Base-by-base conservation (phyloP, 2,329 filamentous ascomycete genomes). In the Pseudohalonectria lignicola region DNA sequence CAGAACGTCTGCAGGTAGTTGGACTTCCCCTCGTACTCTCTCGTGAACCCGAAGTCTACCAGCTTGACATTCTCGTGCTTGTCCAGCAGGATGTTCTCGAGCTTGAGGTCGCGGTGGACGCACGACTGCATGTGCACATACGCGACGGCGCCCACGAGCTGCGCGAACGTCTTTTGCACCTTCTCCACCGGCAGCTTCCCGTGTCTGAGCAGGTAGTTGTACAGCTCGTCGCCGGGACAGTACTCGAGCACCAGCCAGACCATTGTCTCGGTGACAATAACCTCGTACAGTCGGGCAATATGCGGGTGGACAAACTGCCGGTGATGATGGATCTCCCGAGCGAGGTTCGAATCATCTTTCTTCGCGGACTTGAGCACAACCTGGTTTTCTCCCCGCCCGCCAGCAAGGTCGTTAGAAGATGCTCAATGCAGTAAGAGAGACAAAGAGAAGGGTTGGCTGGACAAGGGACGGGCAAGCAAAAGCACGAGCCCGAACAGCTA, bases 211-310 rank as follows among this genome's bases (percentile, higher is more conserved):
- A 98, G 78, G 60, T 96, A 88, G 57, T 96, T 93, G 67, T 96
- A 98, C 16, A 98, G 70, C 62, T 98, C 92, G 61, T 96, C 92
- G 43, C 92, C 87, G 90, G 51, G 82, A 61, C 92, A 98, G 58
- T 94, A 98, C 64, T 98, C 92, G 52, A 98, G 66, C 21, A 93
- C 92, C 53, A 98, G 72, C 92, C 92, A 98, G 37, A 98, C 93
- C 58, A 96, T 62, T 36, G 69, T 79, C 62, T 98, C 92, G 2
- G 92, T 98, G 45, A 98, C 88, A 51, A 98, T 94, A 43, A 98
- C 90, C 66, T 98, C 92, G 67, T 98, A 96, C 17, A 98, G 69
- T 36, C 92, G 77, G 33, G 92, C 88, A 51, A 98, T 98, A 62
- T 98, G 92, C 17, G 92, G 92, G 55, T 98, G 92, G 47, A 94